These are phyloP conservation scores for Lachancea sp. DNA, from an alignment of 805 yeast species.

Conservation along the genomic window DNA sequence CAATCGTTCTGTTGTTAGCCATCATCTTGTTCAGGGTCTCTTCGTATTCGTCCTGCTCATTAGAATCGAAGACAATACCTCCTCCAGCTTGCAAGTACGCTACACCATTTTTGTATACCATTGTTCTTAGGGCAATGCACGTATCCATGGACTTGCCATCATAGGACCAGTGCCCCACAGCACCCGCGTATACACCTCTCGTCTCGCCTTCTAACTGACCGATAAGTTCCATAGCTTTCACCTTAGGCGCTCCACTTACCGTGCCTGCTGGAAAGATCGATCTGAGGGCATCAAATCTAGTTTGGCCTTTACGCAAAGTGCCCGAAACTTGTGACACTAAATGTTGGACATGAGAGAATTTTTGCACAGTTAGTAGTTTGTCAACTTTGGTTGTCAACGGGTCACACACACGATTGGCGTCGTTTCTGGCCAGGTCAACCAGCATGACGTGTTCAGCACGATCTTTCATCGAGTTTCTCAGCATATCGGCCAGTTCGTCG, in stretches of 20 bases:
- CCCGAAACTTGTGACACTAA: conserved; percentile 94
- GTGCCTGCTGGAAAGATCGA: conserved; percentile 99
- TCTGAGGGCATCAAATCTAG: conserved; percentile 94
- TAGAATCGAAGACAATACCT: conserved; percentile 93
- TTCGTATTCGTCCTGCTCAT: conserved; percentile 88
- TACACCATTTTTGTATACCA: conserved; percentile 85
- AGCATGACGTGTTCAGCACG: conserved; percentile 98
- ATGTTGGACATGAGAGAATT: conserved; percentile 96
- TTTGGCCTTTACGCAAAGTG: conserved; percentile 70
- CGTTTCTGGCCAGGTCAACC: conserved; percentile 96
- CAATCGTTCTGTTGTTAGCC: conserved; percentile 84
- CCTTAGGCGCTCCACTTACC: conserved; percentile 97
- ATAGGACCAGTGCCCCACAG: conserved; percentile 97
- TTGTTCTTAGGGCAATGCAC: conserved; percentile 94
- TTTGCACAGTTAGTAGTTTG: conserved; percentile 78
- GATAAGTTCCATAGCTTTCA: conserved; percentile 91
- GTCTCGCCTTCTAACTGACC: conserved; percentile 85
- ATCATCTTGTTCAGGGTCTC: conserved; percentile 97
- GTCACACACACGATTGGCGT: conserved; percentile 88
- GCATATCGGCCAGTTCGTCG: conserved; percentile 66
- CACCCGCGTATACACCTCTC: conserved; percentile 97
- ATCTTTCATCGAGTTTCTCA: conserved; percentile 76
- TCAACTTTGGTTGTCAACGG: conserved; percentile 83
- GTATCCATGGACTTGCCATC: conserved; percentile 95
- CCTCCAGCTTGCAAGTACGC: conserved; percentile 99